Evolutionary conservation across 495 filamentous ascomycete genomes (phyloP).

Genomic region (Penicillium riverlandense): DNA sequence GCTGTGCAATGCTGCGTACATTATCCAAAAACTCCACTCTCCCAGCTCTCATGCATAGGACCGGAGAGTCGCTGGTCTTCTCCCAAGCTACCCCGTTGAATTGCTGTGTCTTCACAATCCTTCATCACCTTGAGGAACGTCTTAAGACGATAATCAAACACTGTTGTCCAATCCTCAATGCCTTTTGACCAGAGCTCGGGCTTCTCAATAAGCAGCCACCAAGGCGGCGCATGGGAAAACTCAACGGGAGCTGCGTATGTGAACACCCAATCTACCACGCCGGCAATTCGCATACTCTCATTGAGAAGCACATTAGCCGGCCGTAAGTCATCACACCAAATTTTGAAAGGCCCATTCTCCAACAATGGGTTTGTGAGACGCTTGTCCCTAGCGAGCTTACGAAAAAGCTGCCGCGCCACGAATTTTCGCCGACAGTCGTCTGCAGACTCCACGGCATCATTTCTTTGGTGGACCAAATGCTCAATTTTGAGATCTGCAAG

Average conservation of each 20-base stretch:
- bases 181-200: constrained; percentile 2
- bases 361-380: constrained; percentile 1
- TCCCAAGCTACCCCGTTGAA: background rate
- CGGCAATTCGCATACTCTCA: background rate
- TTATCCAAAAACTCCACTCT: constrained; percentile 14
- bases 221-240: constrained; percentile 8
- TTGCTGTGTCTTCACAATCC: constrained; percentile 7
- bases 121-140: constrained; percentile 11
- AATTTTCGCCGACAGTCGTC: constrained; percentile 36
- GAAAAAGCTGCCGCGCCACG: constrained; percentile 29
- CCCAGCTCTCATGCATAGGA: constrained; percentile 10
- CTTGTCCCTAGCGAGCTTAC: constrained; percentile 18
- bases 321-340: constrained; percentile 25
- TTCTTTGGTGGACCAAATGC: constrained; percentile 34
- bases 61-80: constrained; percentile 8
- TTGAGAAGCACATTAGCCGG: constrained; percentile 20
- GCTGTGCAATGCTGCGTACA: constrained; percentile 9
- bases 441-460: constrained; percentile 24
- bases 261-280: constrained; percentile 9
- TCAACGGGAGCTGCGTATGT: constrained; percentile 8
- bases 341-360: constrained; percentile 17
- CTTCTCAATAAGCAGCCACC: constrained; percentile 7
- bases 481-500: constrained; percentile 36
- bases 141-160: constrained; percentile 10
- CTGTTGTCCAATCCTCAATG: constrained; percentile 13